Conservation (phyloP, 805 yeast species). For the Candida gorgasii region DNA sequence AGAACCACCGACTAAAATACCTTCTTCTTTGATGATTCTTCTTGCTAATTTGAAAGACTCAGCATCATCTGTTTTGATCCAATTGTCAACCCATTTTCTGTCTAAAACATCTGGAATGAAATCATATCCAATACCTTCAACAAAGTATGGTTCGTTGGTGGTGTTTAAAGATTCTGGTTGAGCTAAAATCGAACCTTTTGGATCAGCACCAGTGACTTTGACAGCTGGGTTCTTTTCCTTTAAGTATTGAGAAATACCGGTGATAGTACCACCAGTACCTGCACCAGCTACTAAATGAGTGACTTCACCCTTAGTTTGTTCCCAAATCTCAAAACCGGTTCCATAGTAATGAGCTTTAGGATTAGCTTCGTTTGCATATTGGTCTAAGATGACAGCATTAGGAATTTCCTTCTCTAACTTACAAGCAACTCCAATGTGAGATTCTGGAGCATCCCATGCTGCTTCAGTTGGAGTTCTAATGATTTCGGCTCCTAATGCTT, state of each 20-base stretch:
- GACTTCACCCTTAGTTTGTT: conserved; percentile 70
- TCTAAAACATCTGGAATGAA: conserved; percentile 80
- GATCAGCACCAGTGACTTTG: conserved; percentile 78
- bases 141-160: conserved; percentile 62
- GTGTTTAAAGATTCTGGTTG: conserved; percentile 70
- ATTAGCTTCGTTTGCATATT: conserved; percentile 74
- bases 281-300: conserved; percentile 86
- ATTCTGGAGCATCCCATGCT: conserved; percentile 90
- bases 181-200: conserved; percentile 83
- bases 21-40: conserved; percentile 80
- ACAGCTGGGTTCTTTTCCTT: conserved; percentile 68
- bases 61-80: conserved; percentile 86
- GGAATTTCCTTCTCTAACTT: conserved; percentile 81
- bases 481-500: conserved; percentile 88
- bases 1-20: conserved; percentile 87
- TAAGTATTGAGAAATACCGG: conserved; percentile 83
- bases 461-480: conserved; percentile 91
- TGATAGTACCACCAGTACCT: conserved; percentile 94
- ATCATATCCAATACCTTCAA: conserved; percentile 91
- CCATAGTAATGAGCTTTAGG: conserved; percentile 84
- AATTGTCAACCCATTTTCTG: conserved; percentile 63
- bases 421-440: conserved; percentile 86
- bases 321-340: conserved; percentile 84
- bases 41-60: conserved; percentile 80
- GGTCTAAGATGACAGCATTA: conserved; percentile 81